phyloP scores from a whole-genome alignment of 257 asterid species.

The Solanum sitiens region DNA sequence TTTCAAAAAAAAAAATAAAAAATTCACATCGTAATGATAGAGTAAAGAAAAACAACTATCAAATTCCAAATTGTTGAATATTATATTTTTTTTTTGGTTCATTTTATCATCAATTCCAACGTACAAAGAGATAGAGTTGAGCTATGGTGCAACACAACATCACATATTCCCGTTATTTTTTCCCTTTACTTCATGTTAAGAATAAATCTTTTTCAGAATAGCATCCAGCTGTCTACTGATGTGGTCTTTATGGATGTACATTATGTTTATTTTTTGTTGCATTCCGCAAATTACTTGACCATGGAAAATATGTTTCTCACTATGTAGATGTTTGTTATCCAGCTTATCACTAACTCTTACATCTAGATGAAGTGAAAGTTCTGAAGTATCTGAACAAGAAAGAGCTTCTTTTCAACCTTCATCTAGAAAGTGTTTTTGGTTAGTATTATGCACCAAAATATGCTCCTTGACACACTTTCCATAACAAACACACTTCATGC shows the following conservation, averaged over 20 bases:
- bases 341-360: neutral
- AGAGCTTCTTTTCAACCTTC: neutral
- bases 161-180: neutral
- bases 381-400: neutral
- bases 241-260: neutral
- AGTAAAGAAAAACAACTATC: neutral
- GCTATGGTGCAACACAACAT: neutral
- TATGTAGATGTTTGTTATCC: neutral
- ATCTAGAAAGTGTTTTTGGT: neutral
- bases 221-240: neutral
- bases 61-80: neutral
- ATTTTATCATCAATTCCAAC: too few species aligned
- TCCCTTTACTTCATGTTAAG: neutral
- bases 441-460: neutral
- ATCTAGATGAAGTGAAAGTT: neutral
- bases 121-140: neutral
- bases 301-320: neutral
- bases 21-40: neutral
- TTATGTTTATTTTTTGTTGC: neutral
- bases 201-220: neutral
- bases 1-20: neutral
- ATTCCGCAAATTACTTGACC: neutral
- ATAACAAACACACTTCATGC: neutral
- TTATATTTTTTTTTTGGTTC: neutral
- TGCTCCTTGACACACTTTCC: neutral